Percentiles rank a stretch among this genome's conserved stretches.
phyloP scores from a whole-genome alignment of 495 filamentous ascomycete species.

The Lepidopterella palustris region DNA sequence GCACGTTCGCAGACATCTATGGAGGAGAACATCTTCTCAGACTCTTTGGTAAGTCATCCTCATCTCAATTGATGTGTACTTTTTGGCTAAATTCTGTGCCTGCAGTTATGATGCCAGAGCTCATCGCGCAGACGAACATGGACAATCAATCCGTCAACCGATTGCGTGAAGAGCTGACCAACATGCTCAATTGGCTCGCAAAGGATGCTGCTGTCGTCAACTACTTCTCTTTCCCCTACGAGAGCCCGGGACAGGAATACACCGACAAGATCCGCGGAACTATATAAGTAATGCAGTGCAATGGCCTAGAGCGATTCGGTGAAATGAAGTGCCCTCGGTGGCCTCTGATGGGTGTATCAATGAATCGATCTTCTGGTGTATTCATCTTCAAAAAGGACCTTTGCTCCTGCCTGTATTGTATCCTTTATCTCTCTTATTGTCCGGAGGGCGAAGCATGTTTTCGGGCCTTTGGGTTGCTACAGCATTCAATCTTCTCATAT shows the following conservation, averaged over 20 bases:
- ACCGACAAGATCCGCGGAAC: conserved; percentile 44
- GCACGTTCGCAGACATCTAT: conserved; percentile 70
- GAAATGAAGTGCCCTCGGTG: no score
- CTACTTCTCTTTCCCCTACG: conserved; percentile 75
- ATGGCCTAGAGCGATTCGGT: no score
- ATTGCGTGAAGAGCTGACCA: conserved; percentile 77
- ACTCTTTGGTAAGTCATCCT: conserved; percentile 64
- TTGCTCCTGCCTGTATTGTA: no score
- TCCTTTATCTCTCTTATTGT: no score
- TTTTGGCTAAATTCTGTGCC: conserved; percentile 4
- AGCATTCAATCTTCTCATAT: no score
- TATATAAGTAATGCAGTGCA: conserved; percentile 20
- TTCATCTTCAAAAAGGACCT: no score
- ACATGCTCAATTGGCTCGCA: conserved; percentile 73
- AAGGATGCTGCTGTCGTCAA: conserved; percentile 52
- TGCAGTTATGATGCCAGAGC: conserved; percentile 80
- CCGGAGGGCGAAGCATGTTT: no score
- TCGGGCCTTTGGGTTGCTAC: no score
- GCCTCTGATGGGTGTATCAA: no score
- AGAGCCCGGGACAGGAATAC: conserved; percentile 56
- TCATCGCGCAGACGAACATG: conserved; percentile 97
- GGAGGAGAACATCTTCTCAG: conserved; percentile 86
- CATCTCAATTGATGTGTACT: background rate
- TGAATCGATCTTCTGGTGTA: no score
- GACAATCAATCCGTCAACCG: conserved; percentile 80